These are phyloP conservation scores for Ajuga reptans DNA, from an alignment of 305 asterid species.

Conservation along the genomic window DNA sequence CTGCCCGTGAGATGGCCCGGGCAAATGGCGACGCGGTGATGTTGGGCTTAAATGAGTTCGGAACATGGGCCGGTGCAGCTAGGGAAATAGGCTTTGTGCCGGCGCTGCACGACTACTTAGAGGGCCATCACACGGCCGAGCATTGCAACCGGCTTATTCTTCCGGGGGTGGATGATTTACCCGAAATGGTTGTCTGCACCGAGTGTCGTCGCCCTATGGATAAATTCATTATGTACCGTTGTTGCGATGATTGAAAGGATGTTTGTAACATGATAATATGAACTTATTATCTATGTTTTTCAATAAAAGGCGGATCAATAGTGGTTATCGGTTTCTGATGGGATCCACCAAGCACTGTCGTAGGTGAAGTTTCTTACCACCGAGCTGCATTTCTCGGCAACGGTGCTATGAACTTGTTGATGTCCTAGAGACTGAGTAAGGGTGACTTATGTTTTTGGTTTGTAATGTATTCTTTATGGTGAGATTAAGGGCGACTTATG, in stretches of 20 bases:
- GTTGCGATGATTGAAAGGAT: slow-evolving; percentile 53
- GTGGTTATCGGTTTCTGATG: no score
- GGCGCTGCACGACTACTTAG: slow-evolving; percentile 39
- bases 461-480: no score
- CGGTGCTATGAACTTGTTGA: no score
- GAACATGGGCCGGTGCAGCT: slow-evolving; percentile 42
- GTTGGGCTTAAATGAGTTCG: slow-evolving; percentile 30
- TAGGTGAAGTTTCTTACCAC: no score
- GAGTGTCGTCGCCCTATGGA: slow-evolving; percentile 75
- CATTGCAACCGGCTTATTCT: slow-evolving; percentile 72
- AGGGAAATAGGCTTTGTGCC: slow-evolving; percentile 42
- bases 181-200: slow-evolving; percentile 66
- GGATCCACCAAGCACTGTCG: no score
- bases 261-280: background rate
- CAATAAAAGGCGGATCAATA: no score
- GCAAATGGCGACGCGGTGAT: slow-evolving; percentile 43
- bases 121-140: slow-evolving; percentile 37
- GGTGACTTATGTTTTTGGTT: no score
- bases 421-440: background rate
- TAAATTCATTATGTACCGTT: slow-evolving; percentile 68
- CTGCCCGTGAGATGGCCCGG: slow-evolving; percentile 38
- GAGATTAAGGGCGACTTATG: no score
- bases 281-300: no score
- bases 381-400: no score
- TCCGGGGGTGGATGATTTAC: slow-evolving; percentile 55